phyloP scores from a whole-genome alignment of 345 rosid genomes.

The Hibiscus trionum region DNA sequence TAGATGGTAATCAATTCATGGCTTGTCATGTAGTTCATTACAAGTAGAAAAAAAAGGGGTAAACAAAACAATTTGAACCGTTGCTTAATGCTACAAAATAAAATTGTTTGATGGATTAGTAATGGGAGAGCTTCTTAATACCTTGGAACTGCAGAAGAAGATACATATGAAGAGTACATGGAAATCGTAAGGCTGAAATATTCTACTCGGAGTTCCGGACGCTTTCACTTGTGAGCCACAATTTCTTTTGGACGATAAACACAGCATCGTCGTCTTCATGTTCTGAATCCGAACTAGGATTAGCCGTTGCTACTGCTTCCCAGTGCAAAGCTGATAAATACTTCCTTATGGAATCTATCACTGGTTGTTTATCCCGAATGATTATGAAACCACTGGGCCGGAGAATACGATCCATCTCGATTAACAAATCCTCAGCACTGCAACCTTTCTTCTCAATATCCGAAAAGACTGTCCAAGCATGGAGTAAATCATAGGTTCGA shows the following conservation, averaged over 20 bases:
- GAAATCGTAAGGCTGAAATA: neutral
- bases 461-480: conserved; percentile 65
- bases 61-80: conserved; percentile 13
- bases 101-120: conserved; percentile 24
- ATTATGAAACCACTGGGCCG: conserved; percentile 81
- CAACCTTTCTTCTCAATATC: conserved; percentile 70
- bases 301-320: conserved; percentile 55
- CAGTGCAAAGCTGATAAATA: conserved; percentile 67
- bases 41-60: conserved; percentile 15
- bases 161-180: neutral
- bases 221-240: conserved; percentile 81
- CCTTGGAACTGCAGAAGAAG: conserved; percentile 11
- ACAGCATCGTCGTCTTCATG: conserved; percentile 45
- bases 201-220: conserved; percentile 55
- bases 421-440: conserved; percentile 64
- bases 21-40: conserved; percentile 28
- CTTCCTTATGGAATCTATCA: conserved; percentile 60
- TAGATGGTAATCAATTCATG: neutral
- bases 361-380: conserved; percentile 56
- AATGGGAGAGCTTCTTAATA: conserved; percentile 19
- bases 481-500: conserved; percentile 81
- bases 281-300: conserved; percentile 41
- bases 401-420: conserved; percentile 93
- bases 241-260: conserved; percentile 63
- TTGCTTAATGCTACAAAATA: conserved; percentile 32